Conservation (phyloP, 164 flowering plant species). For the Hamamelis virginiana region DNA sequence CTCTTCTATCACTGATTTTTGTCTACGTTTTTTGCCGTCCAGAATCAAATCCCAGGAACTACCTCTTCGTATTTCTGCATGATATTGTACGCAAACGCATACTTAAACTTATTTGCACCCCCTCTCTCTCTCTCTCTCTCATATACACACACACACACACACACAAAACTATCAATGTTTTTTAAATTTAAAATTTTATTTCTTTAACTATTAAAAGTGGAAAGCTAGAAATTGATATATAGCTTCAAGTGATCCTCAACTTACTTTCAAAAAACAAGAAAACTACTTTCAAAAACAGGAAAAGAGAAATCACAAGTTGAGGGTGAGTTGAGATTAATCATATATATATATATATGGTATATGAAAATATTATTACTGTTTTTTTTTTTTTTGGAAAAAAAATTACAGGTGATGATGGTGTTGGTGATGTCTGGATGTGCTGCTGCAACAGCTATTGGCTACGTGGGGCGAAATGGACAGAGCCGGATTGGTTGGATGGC, state of each 20-base stretch:
- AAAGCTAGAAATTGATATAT: not conserved
- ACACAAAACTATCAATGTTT: too few relatives aligned
- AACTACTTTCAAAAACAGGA: too few relatives aligned
- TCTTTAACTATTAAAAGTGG: not conserved
- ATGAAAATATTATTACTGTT: too few relatives aligned
- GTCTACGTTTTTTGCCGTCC: conserved; percentile 11
- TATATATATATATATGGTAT: too few relatives aligned
- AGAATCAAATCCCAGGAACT: conserved; percentile 18
- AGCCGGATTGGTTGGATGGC: conserved; percentile 46
- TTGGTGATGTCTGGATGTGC: conserved; percentile 45
- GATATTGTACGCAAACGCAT: conserved; percentile 53
- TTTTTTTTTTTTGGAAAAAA: too few relatives aligned
- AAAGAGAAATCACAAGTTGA: too few relatives aligned
- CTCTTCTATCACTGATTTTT: conserved; percentile 40
- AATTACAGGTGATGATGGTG: conserved; percentile 44
- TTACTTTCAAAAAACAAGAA: too few relatives aligned
- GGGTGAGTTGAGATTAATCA: too few relatives aligned
- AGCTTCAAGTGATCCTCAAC: too few relatives aligned
- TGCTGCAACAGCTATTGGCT: conserved; percentile 56
- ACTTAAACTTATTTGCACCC: too few relatives aligned
- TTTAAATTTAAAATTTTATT: not conserved
- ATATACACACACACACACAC: too few relatives aligned
- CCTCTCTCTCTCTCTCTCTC: too few relatives aligned
- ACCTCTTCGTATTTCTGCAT: conserved; percentile 43
- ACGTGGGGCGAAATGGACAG: conserved; percentile 48